Evolutionary conservation across 2,329 filamentous ascomycete genomes (phyloP).

Genomic region (Incumbomyces delicatus): DNA sequence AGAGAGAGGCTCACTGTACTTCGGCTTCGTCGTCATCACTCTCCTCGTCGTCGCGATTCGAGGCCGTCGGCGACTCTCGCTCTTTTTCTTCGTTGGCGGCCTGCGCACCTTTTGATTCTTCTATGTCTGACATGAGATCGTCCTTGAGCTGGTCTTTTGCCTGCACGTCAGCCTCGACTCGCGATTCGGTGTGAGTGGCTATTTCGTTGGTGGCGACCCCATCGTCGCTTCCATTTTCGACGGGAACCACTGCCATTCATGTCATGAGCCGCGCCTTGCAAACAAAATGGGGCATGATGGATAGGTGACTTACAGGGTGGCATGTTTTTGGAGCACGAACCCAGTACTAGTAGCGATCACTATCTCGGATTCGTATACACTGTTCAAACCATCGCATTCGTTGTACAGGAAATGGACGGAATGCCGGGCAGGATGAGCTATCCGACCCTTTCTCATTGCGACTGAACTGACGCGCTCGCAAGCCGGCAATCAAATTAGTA

Average conservation of each 20-base stretch:
- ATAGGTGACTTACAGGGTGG: background rate
- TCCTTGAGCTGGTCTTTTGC: slow-evolving; percentile 13
- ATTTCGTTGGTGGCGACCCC: slow-evolving; percentile 4
- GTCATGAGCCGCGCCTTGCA: too few relatives aligned
- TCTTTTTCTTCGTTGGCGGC: slow-evolving; percentile 25
- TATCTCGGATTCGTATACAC: too few relatives aligned
- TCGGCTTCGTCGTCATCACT: slow-evolving; percentile 12
- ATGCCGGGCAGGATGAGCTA: too few relatives aligned
- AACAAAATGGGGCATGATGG: background rate
- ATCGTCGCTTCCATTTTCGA: background rate
- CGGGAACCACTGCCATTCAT: background rate
- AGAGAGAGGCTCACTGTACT: too few relatives aligned
- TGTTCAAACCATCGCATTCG: background rate
- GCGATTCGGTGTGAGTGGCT: slow-evolving; percentile 1
- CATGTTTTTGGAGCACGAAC: slow-evolving; percentile 5
- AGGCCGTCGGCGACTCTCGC: slow-evolving; percentile 6
- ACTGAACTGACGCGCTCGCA: too few relatives aligned
- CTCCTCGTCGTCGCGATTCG: slow-evolving; percentile 9
- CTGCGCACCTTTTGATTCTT: slow-evolving; percentile 19
- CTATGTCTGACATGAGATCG: slow-evolving; percentile 22
- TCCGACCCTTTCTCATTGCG: too few relatives aligned
- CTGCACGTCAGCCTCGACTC: slow-evolving; percentile 6
- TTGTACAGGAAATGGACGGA: too few relatives aligned
- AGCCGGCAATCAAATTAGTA: too few relatives aligned
- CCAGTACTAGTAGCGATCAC: background rate